Percentiles rank a stretch among this genome's conserved stretches.
These are phyloP conservation scores for Aspergillus hancockii DNA, from an alignment of 495 filamentous ascomycete genomes.

Conservation along the genomic window DNA sequence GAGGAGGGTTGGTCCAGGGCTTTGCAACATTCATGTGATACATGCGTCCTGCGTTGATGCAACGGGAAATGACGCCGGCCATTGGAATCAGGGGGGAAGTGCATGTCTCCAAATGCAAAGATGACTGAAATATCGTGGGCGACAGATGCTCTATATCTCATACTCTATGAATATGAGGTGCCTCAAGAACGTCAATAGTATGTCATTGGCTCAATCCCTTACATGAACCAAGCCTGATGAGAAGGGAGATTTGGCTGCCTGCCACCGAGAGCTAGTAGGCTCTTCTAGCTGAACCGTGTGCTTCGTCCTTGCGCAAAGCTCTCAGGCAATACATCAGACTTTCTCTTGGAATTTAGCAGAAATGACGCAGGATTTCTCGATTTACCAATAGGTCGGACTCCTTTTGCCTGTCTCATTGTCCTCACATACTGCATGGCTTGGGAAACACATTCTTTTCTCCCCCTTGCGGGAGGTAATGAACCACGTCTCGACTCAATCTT, in stretches of 20 bases:
- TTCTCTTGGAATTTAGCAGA: background rate
- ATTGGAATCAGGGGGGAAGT: background rate
- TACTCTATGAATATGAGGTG: background rate
- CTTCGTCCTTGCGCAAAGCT: background rate
- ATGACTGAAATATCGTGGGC: background rate
- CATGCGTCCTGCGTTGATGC: background rate
- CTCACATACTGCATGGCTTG: slow-evolving; percentile 1
- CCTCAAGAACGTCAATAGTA: background rate
- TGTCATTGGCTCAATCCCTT: background rate
- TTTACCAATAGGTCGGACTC: background rate
- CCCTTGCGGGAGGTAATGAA: slow-evolving; percentile 1
- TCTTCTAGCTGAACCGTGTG: background rate
- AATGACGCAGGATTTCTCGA: background rate
- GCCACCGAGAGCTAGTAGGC: background rate
- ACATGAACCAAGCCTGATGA: background rate
- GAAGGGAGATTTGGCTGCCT: background rate
- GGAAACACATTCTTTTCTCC: background rate
- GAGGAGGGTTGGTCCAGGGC: background rate
- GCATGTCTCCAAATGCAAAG: background rate
- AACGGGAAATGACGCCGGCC: background rate
- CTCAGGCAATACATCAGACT: background rate
- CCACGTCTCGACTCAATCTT: background rate
- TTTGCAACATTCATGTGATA: background rate
- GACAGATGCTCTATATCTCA: background rate
- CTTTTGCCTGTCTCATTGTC: background rate